phyloP scores from a whole-genome alignment of 495 filamentous ascomycete species.

The Lasiosphaeriaceae sp. region DNA sequence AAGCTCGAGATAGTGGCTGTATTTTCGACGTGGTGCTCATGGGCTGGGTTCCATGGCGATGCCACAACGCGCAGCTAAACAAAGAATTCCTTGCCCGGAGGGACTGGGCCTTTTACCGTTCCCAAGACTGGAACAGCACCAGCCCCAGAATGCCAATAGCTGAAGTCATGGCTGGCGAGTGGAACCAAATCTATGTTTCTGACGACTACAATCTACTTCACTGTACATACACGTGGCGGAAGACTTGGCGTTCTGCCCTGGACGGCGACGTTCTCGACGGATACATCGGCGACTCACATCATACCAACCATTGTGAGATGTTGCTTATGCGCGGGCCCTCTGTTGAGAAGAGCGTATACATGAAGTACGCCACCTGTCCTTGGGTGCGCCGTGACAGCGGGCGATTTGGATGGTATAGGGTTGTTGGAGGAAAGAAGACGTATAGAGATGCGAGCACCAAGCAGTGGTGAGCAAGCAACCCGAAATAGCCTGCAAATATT shows the following conservation, averaged over 20 bases:
- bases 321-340: neutral
- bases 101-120: neutral
- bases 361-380: constrained; percentile 4
- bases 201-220: neutral
- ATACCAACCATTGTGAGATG: constrained; percentile 9
- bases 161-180: constrained; percentile 3
- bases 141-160: neutral
- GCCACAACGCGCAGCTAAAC: neutral
- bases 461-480: too few species aligned
- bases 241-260: constrained; percentile 1
- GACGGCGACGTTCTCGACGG: neutral
- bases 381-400: neutral
- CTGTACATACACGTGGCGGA: constrained; percentile 3
- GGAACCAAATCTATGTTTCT: neutral
- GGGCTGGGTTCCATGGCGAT: constrained; percentile 4
- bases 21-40: constrained; percentile 4
- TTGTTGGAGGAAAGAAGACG: neutral
- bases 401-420: constrained; percentile 10
- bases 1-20: neutral
- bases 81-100: neutral
- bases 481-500: neutral
- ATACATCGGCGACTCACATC: neutral
- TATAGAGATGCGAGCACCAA: neutral
- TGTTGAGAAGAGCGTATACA: constrained; percentile 1
- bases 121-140: neutral